Evolutionary conservation across 495 filamentous ascomycete genomes (phyloP).

Genomic region (Penicillium silybi): DNA sequence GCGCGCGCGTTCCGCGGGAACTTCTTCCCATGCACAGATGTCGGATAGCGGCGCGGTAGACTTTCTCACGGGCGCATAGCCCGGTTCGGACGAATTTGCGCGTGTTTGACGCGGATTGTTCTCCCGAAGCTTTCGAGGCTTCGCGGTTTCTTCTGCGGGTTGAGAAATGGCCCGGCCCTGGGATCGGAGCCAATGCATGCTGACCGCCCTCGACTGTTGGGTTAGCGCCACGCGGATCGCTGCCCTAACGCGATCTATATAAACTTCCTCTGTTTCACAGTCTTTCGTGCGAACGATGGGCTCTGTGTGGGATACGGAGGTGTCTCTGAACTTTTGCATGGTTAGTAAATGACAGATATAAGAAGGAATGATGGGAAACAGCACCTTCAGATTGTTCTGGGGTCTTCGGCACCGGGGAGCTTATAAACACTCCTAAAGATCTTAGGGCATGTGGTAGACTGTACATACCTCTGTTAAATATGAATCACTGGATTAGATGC

Average conservation of each 20-base stretch:
- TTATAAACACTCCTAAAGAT: too few species aligned
- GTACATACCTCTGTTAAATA: neutral
- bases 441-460: too few species aligned
- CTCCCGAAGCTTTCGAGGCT: slow-evolving; percentile 14
- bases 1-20: slow-evolving; percentile 10
- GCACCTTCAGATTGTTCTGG: neutral
- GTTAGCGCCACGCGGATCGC: slow-evolving; percentile 20
- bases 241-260: slow-evolving; percentile 13
- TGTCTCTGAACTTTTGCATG: too few species aligned
- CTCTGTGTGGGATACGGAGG: too few species aligned
- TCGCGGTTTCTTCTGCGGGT: slow-evolving; percentile 12
- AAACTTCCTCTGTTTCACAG: neutral
- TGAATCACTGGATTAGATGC: neutral
- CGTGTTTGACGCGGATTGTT: slow-evolving; percentile 13
- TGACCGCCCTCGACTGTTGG: slow-evolving; percentile 16
- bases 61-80: slow-evolving; percentile 8
- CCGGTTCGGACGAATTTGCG: slow-evolving; percentile 1
- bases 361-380: neutral
- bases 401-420: too few species aligned
- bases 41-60: slow-evolving; percentile 1
- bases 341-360: neutral
- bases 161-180: slow-evolving; percentile 10
- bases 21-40: slow-evolving; percentile 10
- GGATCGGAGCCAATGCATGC: slow-evolving; percentile 19
- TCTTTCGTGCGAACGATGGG: neutral